phyloP scores from a whole-genome alignment of 2,329 filamentous ascomycete species.

The Aspergillus chevalieri region DNA sequence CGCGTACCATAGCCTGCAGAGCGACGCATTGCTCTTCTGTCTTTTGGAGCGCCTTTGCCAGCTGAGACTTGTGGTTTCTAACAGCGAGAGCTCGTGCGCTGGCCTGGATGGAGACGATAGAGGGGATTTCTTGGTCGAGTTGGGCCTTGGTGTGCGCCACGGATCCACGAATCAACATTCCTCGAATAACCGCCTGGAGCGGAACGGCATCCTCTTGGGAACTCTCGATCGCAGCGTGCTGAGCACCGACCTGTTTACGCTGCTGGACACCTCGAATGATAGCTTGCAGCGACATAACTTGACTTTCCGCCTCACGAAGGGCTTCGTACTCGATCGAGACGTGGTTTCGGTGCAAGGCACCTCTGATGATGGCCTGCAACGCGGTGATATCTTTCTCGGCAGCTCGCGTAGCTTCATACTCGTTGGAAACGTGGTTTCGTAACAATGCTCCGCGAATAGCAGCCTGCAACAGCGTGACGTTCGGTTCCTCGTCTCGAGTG shows the following conservation, averaged over 20 bases:
- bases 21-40: slow-evolving; percentile 35
- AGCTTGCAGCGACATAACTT: slow-evolving; percentile 58
- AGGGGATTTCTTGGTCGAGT: slow-evolving; percentile 20
- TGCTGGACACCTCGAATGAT: slow-evolving; percentile 61
- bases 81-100: slow-evolving; percentile 27
- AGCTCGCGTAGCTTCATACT: slow-evolving; percentile 26
- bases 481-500: slow-evolving; percentile 58
- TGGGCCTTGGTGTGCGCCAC: slow-evolving; percentile 18
- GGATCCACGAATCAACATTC: slow-evolving; percentile 42
- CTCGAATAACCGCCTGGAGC: slow-evolving; percentile 56
- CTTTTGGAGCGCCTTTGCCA: slow-evolving; percentile 37
- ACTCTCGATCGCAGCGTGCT: slow-evolving; percentile 39
- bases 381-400: slow-evolving; percentile 57
- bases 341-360: slow-evolving; percentile 35
- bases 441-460: slow-evolving; percentile 53
- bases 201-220: slow-evolving; percentile 44
- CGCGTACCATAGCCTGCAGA: slow-evolving; percentile 44
- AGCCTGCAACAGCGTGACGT: slow-evolving; percentile 51
- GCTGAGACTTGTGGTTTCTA: slow-evolving; percentile 34
- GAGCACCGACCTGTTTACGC: slow-evolving; percentile 39
- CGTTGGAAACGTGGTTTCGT: slow-evolving; percentile 8
- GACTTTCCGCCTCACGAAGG: slow-evolving; percentile 30
- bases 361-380: slow-evolving; percentile 55
- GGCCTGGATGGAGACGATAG: slow-evolving; percentile 33
- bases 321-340: slow-evolving; percentile 16